Percentiles rank a stretch among this genome's conserved stretches.
Conservation (phyloP, 768 basidiomycete species). For the Infundibulicybe gibba region DNA sequence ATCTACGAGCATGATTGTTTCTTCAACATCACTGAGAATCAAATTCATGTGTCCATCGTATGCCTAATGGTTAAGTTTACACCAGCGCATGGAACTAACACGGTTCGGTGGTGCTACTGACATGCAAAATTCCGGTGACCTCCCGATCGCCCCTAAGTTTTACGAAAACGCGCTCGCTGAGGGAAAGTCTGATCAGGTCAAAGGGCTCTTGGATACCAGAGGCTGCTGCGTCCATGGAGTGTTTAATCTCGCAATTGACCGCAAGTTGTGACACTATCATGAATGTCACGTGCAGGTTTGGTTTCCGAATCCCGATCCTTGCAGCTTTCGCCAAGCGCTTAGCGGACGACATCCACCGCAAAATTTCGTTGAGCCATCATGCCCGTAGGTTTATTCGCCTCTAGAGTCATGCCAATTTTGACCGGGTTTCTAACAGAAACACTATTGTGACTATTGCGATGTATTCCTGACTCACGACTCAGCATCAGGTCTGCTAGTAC, state of each 20-base stretch:
- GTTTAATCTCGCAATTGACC: not conserved
- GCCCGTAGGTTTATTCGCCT: conserved; percentile 50
- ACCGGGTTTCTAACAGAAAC: conserved; percentile 53
- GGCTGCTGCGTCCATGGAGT: conserved; percentile 63
- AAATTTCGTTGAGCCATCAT: conserved; percentile 34
- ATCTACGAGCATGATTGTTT: conserved; percentile 96
- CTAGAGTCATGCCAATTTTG: not conserved
- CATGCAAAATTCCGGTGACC: conserved; percentile 89
- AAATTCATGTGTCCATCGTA: conserved; percentile 99
- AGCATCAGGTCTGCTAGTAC: conserved; percentile 77
- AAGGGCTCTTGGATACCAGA: conserved; percentile 92
- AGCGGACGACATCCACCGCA: not conserved
- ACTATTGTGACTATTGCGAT: conserved; percentile 93
- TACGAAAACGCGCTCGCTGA: conserved; percentile 97
- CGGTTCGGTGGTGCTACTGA: conserved; percentile 31
- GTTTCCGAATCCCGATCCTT: conserved; percentile 16
- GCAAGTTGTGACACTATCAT: conserved; percentile 18
- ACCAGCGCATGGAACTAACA: not conserved
- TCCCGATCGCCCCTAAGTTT: conserved; percentile 95
- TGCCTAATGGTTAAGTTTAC: conserved; percentile 52
- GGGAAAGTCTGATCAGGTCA: conserved; percentile 92
- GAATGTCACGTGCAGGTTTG: conserved; percentile 21
- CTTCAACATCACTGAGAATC: conserved; percentile 95
- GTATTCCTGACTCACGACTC: conserved; percentile 95
- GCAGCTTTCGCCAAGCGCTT: too few relatives aligned